phyloP scores from a whole-genome alignment of 345 rosid genomes.

The Raphanus raphanistrum region DNA sequence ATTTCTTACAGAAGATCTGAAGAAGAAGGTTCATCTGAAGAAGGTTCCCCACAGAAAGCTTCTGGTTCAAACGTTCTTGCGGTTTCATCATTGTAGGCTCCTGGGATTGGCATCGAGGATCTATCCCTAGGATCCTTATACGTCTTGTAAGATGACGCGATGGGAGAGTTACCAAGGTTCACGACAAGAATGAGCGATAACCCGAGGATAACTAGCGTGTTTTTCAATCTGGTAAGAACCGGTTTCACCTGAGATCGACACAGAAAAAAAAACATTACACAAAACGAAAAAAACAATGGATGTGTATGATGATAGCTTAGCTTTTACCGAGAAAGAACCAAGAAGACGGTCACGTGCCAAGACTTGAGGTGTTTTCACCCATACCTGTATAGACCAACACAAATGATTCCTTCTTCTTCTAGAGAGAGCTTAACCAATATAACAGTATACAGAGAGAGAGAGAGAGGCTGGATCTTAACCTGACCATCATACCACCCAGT shows the following conservation, averaged over 20 bases:
- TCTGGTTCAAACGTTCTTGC: slow-evolving; percentile 87
- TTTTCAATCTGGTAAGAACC: slow-evolving; percentile 68
- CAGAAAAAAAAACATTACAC: neutral
- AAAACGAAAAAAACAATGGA: neutral
- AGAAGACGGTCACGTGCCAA: slow-evolving; percentile 92
- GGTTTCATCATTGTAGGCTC: slow-evolving; percentile 72
- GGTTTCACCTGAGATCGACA: slow-evolving; percentile 74
- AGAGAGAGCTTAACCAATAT: neutral
- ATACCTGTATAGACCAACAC: slow-evolving; percentile 50
- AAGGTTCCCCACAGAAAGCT: slow-evolving; percentile 80
- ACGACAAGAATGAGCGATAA: slow-evolving; percentile 57
- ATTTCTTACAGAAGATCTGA: slow-evolving; percentile 33
- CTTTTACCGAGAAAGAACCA: slow-evolving; percentile 69
- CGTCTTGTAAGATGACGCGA: slow-evolving; percentile 33
- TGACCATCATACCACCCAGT: slow-evolving; percentile 98
- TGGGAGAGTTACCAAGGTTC: slow-evolving; percentile 49
- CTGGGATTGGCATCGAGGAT: slow-evolving; percentile 53
- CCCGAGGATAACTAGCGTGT: slow-evolving; percentile 73
- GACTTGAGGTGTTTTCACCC: slow-evolving; percentile 93
- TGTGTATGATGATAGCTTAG: slow-evolving; percentile 16
- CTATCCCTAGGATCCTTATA: slow-evolving; percentile 42
- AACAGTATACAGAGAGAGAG: neutral
- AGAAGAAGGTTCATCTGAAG: slow-evolving; percentile 30
- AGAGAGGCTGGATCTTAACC: slow-evolving; percentile 42
- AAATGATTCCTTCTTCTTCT: neutral